Percentiles rank a stretch among this genome's conserved stretches.
Evolutionary conservation across 2,329 filamentous ascomycete genomes (phyloP).

Genomic region (Alternaria atra): DNA sequence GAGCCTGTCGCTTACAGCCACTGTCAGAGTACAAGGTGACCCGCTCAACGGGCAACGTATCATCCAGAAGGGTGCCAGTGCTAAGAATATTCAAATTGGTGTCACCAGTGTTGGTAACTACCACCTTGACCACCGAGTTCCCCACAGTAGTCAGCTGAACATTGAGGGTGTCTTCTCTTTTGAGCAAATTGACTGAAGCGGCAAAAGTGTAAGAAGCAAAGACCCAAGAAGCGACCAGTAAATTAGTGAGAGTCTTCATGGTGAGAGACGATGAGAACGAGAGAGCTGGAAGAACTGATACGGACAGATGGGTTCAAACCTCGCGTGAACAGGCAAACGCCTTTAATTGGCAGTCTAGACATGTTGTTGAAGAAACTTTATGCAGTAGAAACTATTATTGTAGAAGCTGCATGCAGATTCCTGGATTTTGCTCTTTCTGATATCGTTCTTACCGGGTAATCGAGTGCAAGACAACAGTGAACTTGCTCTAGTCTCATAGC

Average conservation of each 20-base stretch:
- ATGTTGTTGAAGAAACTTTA: neutral
- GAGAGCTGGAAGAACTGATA: neutral
- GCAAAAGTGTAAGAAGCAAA: neutral
- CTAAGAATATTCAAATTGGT: slow-evolving; percentile 62
- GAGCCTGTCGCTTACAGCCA: neutral
- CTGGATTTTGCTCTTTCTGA: neutral
- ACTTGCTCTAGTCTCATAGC: too few relatives aligned
- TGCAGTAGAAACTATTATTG: neutral
- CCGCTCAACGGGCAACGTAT: slow-evolving; percentile 61
- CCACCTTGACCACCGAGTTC: slow-evolving; percentile 64
- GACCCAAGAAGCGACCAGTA: neutral
- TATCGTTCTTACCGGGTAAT: too few relatives aligned
- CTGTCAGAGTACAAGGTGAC: slow-evolving; percentile 62
- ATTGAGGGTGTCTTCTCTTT: slow-evolving; percentile 21
- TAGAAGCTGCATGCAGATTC: neutral
- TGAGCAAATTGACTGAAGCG: neutral
- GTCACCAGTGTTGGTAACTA: slow-evolving; percentile 63
- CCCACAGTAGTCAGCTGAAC: slow-evolving; percentile 58
- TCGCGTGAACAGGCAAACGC: neutral
- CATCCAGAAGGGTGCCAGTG: slow-evolving; percentile 64
- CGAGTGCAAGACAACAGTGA: too few relatives aligned
- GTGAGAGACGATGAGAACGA: neutral
- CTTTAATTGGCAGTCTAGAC: neutral
- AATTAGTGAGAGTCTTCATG: neutral
- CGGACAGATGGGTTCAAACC: too few relatives aligned